Percentiles rank a stretch among this genome's conserved stretches.
phyloP scores from a whole-genome alignment of 257 asterid species.

The Prunella vulgaris region DNA sequence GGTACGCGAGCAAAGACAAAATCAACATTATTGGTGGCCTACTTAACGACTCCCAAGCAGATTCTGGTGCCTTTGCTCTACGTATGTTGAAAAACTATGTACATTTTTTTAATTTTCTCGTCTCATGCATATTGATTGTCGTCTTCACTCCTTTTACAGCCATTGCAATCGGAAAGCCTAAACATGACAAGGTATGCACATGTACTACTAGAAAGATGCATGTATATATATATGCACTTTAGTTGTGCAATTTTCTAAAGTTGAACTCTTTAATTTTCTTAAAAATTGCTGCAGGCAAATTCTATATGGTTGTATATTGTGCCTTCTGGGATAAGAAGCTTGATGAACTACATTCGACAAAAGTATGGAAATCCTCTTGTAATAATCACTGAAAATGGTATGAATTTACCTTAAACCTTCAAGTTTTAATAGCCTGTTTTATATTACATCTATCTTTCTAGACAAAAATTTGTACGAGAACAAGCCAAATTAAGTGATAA shows the following conservation, averaged over 20 bases:
- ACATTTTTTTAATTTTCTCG: not conserved
- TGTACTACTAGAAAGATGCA: not conserved
- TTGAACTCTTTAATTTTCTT: not conserved
- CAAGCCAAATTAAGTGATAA: no score
- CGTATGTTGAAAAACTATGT: conserved; percentile 32
- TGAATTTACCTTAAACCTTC: not conserved
- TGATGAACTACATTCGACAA: conserved; percentile 70
- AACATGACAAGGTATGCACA: conserved; percentile 27
- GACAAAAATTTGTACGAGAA: no score
- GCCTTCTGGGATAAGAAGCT: conserved; percentile 68
- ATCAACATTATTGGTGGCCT: conserved; percentile 43
- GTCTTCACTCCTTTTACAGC: conserved; percentile 21
- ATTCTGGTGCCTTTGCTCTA: conserved; percentile 48
- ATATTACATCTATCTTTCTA: no score
- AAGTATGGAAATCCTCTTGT: conserved; percentile 69
- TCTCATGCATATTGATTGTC: not conserved
- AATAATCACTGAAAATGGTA: conserved; percentile 85
- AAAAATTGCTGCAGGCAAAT: conserved; percentile 51
- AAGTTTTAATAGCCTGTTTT: not conserved
- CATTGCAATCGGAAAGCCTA: conserved; percentile 25
- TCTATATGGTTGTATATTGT: conserved; percentile 85
- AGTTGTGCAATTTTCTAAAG: not conserved
- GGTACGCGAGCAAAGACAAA: conserved; percentile 51
- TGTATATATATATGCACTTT: not conserved
- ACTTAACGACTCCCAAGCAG: conserved; percentile 58